These are phyloP conservation scores for Epithemia pelagica DNA, from an alignment of 108 stramenopile genomes.

Conservation along the genomic window DNA sequence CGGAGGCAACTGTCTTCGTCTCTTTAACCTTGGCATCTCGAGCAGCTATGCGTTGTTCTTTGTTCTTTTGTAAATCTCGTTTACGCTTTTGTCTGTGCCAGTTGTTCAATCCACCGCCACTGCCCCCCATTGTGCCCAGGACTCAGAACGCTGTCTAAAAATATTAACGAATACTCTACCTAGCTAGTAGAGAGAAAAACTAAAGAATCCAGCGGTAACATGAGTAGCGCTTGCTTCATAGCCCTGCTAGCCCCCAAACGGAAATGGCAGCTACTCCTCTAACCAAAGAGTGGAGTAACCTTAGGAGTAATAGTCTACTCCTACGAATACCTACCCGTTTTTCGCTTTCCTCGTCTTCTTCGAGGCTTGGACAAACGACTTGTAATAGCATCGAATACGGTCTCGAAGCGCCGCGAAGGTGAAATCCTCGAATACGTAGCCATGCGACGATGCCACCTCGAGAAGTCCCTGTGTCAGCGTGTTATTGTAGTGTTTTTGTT, in stretches of 20 bases:
- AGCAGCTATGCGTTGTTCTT: slow-evolving; percentile 50
- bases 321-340: too few species aligned
- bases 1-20: slow-evolving; percentile 43
- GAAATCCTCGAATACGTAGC: slow-evolving; percentile 74
- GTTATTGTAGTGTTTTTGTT: slow-evolving; percentile 81
- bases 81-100: slow-evolving; percentile 45
- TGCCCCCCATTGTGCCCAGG: not conserved
- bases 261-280: too few species aligned
- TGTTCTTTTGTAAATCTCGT: slow-evolving; percentile 67
- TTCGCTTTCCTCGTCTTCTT: slow-evolving; percentile 34
- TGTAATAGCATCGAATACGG: slow-evolving; percentile 65
- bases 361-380: slow-evolving; percentile 44
- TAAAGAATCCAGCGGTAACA: too few species aligned
- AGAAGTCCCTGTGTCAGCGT: slow-evolving; percentile 67
- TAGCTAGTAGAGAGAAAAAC: too few species aligned
- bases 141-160: too few species aligned
- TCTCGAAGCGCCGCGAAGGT: slow-evolving; percentile 52
- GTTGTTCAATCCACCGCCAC: slow-evolving; percentile 1
- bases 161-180: too few species aligned
- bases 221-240: too few species aligned
- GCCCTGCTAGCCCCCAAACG: too few species aligned
- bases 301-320: too few species aligned
- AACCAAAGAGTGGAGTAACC: too few species aligned
- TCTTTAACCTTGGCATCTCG: slow-evolving; percentile 66
- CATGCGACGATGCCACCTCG: slow-evolving; percentile 53